phyloP scores from a whole-genome alignment of 192 early-diverging fungal species.

The Gonapodya sp. region DNA sequence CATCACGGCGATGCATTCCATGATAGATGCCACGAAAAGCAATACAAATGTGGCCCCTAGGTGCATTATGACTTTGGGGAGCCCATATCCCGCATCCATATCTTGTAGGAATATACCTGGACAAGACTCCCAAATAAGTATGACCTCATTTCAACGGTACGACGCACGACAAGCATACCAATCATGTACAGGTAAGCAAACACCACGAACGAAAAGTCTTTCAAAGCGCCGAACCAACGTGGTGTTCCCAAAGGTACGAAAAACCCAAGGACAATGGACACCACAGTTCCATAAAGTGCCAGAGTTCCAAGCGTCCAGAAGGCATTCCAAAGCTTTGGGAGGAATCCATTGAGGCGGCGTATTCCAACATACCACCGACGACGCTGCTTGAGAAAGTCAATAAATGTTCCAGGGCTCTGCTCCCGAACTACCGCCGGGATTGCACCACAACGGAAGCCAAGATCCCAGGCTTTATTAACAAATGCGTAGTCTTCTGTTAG shows the following conservation, averaged over 20 bases:
- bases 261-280: slow-evolving; percentile 34
- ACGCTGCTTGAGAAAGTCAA: slow-evolving; percentile 46
- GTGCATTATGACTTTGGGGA: slow-evolving; percentile 26
- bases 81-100: slow-evolving; percentile 34
- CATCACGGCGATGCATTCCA: slow-evolving; percentile 36
- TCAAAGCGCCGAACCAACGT: slow-evolving; percentile 43
- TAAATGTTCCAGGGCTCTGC: slow-evolving; percentile 38
- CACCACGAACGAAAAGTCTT: slow-evolving; percentile 37
- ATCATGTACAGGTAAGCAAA: slow-evolving; percentile 46
- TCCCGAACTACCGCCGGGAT: slow-evolving; percentile 40
- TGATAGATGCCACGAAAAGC: slow-evolving; percentile 31
- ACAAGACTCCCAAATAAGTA: too few species aligned
- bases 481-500: slow-evolving; percentile 49
- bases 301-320: slow-evolving; percentile 46
- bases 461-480: slow-evolving; percentile 36
- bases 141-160: too few species aligned
- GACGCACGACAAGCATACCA: slow-evolving; percentile 15
- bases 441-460: slow-evolving; percentile 43
- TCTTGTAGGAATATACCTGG: slow-evolving; percentile 35
- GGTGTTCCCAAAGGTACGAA: slow-evolving; percentile 27
- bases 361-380: slow-evolving; percentile 40
- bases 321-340: slow-evolving; percentile 41
- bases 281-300: slow-evolving; percentile 32
- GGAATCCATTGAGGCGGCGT: slow-evolving; percentile 34
- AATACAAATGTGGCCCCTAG: slow-evolving; percentile 35